phyloP scores from a whole-genome alignment of 495 filamentous ascomycete species.

The Annulohypoxylon bovei region DNA sequence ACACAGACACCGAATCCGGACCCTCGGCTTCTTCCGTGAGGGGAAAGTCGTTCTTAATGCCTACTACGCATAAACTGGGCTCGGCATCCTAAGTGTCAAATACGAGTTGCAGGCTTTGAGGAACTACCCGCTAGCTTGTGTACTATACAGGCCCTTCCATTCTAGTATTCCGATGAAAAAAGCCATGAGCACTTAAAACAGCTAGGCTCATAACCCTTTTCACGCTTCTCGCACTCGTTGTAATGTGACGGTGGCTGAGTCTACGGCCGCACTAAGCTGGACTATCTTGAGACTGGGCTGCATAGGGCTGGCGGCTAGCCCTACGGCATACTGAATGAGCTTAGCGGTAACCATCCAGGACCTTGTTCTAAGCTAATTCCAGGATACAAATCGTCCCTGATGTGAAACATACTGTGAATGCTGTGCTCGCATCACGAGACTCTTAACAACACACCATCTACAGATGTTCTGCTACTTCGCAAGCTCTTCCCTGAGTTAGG shows the following conservation, averaged over 20 bases:
- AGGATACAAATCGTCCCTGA: neutral
- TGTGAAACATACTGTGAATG: neutral
- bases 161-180: neutral
- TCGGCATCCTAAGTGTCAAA: constrained; percentile 3
- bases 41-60: neutral
- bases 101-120: constrained; percentile 9
- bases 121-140: constrained; percentile 1
- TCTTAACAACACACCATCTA: constrained; percentile 4
- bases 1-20: constrained; percentile 35
- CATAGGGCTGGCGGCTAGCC: constrained; percentile 42
- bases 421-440: neutral
- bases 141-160: neutral
- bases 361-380: neutral
- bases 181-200: neutral
- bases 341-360: neutral
- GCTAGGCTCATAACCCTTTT: neutral
- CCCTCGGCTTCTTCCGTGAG: constrained; percentile 22
- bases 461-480: neutral
- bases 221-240: neutral
- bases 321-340: constrained; percentile 14
- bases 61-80: neutral
- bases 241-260: constrained; percentile 8
- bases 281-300: constrained; percentile 15
- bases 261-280: constrained; percentile 21
- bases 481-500: neutral